A percentile compares a stretch with the other conserved stretches of the same genome.
phyloP scores from a whole-genome alignment of 305 asterid genomes.

The Coffea humblotiana region DNA sequence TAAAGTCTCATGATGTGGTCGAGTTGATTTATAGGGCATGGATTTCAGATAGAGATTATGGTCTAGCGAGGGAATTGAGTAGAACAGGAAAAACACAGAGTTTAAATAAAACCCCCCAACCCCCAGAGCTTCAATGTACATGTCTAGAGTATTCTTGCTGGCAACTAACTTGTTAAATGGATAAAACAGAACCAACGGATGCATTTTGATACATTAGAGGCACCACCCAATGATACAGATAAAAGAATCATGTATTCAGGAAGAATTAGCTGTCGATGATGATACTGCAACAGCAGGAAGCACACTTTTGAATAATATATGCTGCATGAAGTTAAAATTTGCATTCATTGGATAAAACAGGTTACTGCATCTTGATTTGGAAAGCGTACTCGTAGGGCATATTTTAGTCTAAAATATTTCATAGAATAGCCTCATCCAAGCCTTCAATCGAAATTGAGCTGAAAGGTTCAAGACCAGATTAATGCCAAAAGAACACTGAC shows the following conservation, averaged over 20 bases:
- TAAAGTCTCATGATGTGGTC: not conserved
- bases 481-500: not conserved
- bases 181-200: not conserved
- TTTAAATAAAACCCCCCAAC: no score
- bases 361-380: not conserved
- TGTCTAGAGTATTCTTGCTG: not conserved
- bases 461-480: not conserved
- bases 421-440: not conserved
- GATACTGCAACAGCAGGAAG: not conserved
- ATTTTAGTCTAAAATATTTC: not conserved
- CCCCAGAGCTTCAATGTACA: not conserved
- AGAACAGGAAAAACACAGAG: not conserved
- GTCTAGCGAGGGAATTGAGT: no score
- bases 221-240: conserved; percentile 2
- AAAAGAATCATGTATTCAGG: not conserved
- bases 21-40: not conserved
- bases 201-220: not conserved
- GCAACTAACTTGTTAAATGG: conserved; percentile 13
- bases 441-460: not conserved
- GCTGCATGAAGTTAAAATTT: not conserved
- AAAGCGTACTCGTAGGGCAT: no score
- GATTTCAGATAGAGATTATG: not conserved
- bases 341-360: not conserved
- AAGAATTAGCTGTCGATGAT: no score
- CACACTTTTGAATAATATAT: not conserved